Base-by-base conservation (phyloP, 768 basidiomycete species). In the Infundibulicybe gibba region DNA sequence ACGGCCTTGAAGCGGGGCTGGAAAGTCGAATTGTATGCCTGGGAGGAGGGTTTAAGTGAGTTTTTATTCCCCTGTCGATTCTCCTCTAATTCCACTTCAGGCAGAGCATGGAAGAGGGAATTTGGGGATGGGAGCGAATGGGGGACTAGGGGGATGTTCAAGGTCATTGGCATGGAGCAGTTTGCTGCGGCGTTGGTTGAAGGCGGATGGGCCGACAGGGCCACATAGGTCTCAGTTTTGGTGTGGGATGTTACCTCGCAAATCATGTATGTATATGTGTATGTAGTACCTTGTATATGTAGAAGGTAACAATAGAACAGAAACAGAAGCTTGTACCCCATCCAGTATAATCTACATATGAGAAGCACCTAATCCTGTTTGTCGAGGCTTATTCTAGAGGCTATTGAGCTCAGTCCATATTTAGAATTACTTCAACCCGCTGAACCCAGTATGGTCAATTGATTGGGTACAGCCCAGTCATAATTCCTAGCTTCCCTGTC, bases 1-100 rank as follows among this genome's bases (percentile, higher is more conserved):
- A 83, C 85, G 11, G 94, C 94, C 4, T 68, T 97, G 55, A 85
- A 83, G 65, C 80, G 85, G 40, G 94, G 94, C 2, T 98, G 94
- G 94, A 77, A 75, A 47, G 92, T 98, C n/a, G 94, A 98, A 67
- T 60, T 97, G 57, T 94, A 92, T 66, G 88, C 90, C 1, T 98
- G 93, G 86, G 86, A 89, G 59, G 83, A 85, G 40, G 87, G 89
- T 1, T 62, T 91, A 49, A 92, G 90, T 74, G 47, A 63, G 70
- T 63, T 13, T 9, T 19, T 39, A 20, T 49, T 33, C 32, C 44
- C 6, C 38, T 6, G 20, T 35, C 25, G 11, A 8, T 41, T 17
- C 13, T 45, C 30, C 30, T 41, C 17, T 43, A 15, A 14, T 30
- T 31, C 6, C 6, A 46, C 47, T 4, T 15, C 41, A 73, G 71